Base-by-base conservation (phyloP, 129 eudicot genomes). In the Dittrichia graveolens region DNA sequence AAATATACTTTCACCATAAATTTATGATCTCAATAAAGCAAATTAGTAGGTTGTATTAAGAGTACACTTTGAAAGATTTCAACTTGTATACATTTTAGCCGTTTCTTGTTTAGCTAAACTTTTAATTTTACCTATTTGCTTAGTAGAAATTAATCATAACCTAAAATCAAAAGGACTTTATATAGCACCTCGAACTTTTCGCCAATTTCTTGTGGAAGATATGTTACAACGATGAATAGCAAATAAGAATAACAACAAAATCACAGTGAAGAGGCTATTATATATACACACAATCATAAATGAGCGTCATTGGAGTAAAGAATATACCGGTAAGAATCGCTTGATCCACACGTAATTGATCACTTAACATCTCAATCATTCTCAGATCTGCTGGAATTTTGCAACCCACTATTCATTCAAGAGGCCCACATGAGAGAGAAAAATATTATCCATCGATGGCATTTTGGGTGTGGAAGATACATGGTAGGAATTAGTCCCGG, bases 361-460 rank as follows among this genome's bases (percentile, higher is more conserved):
- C 96, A 70, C 89, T 90, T 72, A 86, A 76, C 84, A 94, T 73
- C 73, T 94, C 98, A 61, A 94, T 83, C 96, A 87, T 90, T 78
- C 98, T 86, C 91, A 94, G 77, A 78, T 94, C 98, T 55, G 98
- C 98, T 50, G 98, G 98, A 84, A 94, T 79, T 74, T 94, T 86
- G 85, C 96, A 90, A n/a, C 98, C 98, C 78, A 94, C 98, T 94
- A 11, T 38, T 43, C 47, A 65, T 76, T 35, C 58, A 35, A 75
- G 53, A 67, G n/a, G 8, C 56, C 55, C 71, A 52, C 46, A 63
- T 10, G 60, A 81, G 59, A 19, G 35, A 7, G 64, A 61, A 76
- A 3, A 54, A 15, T 0, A 76, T 63, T 49, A 49, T 72, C 38
- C 50, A 64, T 48, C 14, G 10, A 66, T 58, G 18, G 31, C 15